These are phyloP conservation scores for Wickerhamiella cacticola DNA, from an alignment of 805 yeast genomes.

Conservation along the genomic window DNA sequence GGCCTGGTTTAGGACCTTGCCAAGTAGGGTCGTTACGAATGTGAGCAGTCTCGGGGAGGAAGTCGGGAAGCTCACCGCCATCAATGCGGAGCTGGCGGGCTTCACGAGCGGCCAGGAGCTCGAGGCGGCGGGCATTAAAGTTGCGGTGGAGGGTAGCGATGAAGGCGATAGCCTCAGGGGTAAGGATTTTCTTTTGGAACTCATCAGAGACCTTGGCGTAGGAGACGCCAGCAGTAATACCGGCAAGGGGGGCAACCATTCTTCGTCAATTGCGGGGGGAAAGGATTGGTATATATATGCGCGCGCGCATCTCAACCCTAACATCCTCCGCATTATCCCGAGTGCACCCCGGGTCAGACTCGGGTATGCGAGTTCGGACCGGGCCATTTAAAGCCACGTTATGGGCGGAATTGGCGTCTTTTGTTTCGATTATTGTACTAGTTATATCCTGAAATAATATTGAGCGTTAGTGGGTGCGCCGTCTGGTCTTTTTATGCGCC, in stretches of 20 bases:
- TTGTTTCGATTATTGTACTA: too few relatives aligned
- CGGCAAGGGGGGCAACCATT: slow-evolving; percentile 24
- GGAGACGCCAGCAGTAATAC: slow-evolving; percentile 38
- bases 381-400: too few relatives aligned
- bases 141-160: slow-evolving; percentile 55
- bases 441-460: too few relatives aligned
- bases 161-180: slow-evolving; percentile 51
- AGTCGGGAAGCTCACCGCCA: slow-evolving; percentile 53
- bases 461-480: too few relatives aligned
- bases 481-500: too few relatives aligned
- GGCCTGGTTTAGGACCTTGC: slow-evolving; percentile 60
- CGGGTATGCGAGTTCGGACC: slow-evolving; percentile 12
- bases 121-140: slow-evolving; percentile 45
- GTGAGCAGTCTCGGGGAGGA: slow-evolving; percentile 50
- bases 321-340: slow-evolving; percentile 14
- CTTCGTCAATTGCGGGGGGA: not conserved
- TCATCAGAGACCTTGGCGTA: slow-evolving; percentile 42
- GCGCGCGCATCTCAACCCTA: slow-evolving; percentile 11
- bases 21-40: slow-evolving; percentile 56
- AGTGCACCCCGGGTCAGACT: slow-evolving; percentile 9
- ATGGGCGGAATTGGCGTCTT: too few relatives aligned
- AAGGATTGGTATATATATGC: not conserved
- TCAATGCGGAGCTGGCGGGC: slow-evolving; percentile 46
- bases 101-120: slow-evolving; percentile 44
- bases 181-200: slow-evolving; percentile 42